Conservation (phyloP, 768 basidiomycete genomes). For the Chiua virens region DNA sequence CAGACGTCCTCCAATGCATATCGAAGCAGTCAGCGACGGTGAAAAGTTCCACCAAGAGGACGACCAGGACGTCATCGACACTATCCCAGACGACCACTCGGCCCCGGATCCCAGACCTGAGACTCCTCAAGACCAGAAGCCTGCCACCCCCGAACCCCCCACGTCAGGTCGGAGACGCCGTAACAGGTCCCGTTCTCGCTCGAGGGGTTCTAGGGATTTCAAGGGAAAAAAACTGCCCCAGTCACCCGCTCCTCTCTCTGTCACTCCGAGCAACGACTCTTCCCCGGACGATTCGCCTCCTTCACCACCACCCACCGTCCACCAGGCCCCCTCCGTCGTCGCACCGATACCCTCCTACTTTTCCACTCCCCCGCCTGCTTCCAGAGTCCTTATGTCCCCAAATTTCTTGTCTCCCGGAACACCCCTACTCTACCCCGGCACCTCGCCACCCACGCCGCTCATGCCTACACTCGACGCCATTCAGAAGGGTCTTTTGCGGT, state of each 20-base stretch:
- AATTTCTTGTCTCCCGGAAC: slow-evolving; percentile 54
- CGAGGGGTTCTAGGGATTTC: slow-evolving; percentile 67
- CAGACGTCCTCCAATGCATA: slow-evolving; percentile 82
- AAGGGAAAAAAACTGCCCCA: slow-evolving; percentile 59
- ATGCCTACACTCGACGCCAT: slow-evolving; percentile 78
- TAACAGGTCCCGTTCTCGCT: slow-evolving; percentile 64
- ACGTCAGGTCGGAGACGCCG: slow-evolving; percentile 57
- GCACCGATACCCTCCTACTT: slow-evolving; percentile 60
- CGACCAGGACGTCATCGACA: slow-evolving; percentile 15
- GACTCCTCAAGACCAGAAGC: slow-evolving; percentile 29
- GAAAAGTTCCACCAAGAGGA: slow-evolving; percentile 55
- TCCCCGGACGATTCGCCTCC: slow-evolving; percentile 60
- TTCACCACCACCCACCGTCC: slow-evolving; percentile 25
- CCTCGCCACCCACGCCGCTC: slow-evolving; percentile 60
- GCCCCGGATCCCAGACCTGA: slow-evolving; percentile 25
- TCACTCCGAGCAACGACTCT: slow-evolving; percentile 59
- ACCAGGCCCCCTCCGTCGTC: slow-evolving; percentile 33
- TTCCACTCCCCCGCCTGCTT: slow-evolving; percentile 42
- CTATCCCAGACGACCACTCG: slow-evolving; percentile 3
- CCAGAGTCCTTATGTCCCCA: slow-evolving; percentile 41
- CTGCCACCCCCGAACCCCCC: slow-evolving; percentile 43
- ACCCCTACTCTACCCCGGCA: slow-evolving; percentile 60
- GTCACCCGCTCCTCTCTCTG: slow-evolving; percentile 44
- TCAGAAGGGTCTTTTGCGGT: slow-evolving; percentile 77
- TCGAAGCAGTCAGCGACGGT: slow-evolving; percentile 80